Conservation (phyloP, 805 yeast species). For the Candida ovalis region DNA sequence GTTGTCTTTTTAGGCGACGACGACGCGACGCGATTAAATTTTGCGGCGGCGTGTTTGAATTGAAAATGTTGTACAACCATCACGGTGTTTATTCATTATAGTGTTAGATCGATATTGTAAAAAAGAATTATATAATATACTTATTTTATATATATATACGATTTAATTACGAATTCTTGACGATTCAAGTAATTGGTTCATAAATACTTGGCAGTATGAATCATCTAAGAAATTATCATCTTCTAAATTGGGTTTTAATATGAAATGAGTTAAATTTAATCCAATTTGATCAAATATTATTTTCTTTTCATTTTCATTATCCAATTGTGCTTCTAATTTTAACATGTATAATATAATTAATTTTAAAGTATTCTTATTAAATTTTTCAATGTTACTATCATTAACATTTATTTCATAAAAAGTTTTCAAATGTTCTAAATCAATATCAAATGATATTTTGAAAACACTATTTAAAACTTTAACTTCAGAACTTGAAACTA, state of each 20-base stretch:
- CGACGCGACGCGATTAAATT: background rate
- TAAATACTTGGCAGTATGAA: slow-evolving; percentile 8
- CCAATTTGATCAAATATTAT: slow-evolving; percentile 9
- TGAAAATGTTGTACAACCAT: background rate
- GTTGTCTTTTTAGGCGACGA: too few relatives aligned
- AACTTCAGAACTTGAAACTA: slow-evolving; percentile 10
- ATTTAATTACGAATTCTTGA: background rate
- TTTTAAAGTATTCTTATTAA: slow-evolving; percentile 11
- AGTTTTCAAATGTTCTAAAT: slow-evolving; percentile 9
- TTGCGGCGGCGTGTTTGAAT: background rate
- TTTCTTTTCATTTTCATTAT: slow-evolving; percentile 1
- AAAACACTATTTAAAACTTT: slow-evolving; percentile 14
- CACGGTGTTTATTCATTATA: too few relatives aligned
- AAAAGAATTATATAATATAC: too few relatives aligned
- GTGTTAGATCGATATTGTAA: too few relatives aligned
- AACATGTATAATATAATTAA: slow-evolving; percentile 11
- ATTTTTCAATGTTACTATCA: slow-evolving; percentile 8
- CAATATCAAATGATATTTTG: slow-evolving; percentile 12
- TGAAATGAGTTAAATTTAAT: slow-evolving; percentile 11
- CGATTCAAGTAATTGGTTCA: slow-evolving; percentile 5
- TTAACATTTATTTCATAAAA: slow-evolving; percentile 8
- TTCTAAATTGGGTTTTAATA: slow-evolving; percentile 8
- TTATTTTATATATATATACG: background rate
- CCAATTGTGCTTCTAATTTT: slow-evolving; percentile 5
- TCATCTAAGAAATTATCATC: slow-evolving; percentile 9